Conservation (phyloP, 78 protist species). For the Chrysochromulina parva region DNA sequence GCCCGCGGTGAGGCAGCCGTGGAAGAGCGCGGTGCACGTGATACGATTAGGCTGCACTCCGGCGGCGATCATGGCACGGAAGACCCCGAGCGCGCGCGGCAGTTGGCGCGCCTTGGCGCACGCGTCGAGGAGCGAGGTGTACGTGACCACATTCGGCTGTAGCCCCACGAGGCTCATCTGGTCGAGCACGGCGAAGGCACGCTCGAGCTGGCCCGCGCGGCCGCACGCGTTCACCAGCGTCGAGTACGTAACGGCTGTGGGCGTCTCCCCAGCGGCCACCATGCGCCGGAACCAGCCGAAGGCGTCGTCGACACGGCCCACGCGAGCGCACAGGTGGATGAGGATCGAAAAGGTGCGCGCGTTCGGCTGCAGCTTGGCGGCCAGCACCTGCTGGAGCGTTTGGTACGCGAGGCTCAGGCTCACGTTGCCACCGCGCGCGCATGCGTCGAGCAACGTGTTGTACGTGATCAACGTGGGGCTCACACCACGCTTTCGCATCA, state of each 20-base stretch:
- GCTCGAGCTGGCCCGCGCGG: background rate
- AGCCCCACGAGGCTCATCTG: background rate
- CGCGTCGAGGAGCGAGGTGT: background rate
- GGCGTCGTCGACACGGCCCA: background rate
- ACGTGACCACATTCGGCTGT: background rate
- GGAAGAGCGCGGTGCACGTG: conserved; percentile 12
- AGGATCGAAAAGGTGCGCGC: background rate
- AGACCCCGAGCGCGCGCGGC: background rate
- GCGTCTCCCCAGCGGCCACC: background rate
- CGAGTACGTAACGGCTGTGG: background rate
- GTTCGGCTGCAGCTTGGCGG: background rate
- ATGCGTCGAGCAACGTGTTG: conserved; percentile 23
- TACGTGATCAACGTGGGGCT: background rate
- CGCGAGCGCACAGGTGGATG: conserved; percentile 2
- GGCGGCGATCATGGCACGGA: background rate
- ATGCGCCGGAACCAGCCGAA: background rate
- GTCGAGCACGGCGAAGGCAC: background rate
- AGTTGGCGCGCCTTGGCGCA: background rate
- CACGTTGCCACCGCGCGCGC: conserved; percentile 6
- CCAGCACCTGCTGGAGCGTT: background rate
- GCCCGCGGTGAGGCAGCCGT: background rate
- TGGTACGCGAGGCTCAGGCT: background rate
- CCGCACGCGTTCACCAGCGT: conserved; percentile 21
- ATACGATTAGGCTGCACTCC: background rate
- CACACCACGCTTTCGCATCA: background rate